Base-by-base conservation (phyloP, 371 early-diverging fungal species). In the Mortierella sp. region DNA sequence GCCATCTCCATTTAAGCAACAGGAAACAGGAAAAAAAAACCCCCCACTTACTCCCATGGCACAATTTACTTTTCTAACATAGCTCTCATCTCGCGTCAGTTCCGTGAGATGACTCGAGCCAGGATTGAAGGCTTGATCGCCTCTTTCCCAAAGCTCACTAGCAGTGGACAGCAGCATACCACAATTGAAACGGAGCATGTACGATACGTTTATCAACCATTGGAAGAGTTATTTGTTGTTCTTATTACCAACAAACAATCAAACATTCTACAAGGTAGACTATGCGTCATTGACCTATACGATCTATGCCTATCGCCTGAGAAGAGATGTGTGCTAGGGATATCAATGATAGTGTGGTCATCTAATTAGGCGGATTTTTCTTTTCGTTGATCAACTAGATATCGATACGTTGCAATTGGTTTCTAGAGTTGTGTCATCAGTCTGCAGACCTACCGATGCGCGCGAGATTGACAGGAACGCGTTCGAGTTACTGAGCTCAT, bases 71-170 rank as follows among this genome's bases (percentile, higher is more conserved):
- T 34, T 35, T n/a, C n/a, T 8, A 57, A 3, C 51, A 61, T 83
- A 98, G 98, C 95, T 67, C 88, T 98, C 70, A 90, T 98, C 70
- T 97, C 98, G 70, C 95, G 98, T 54, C 98, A 98, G 86, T 98
- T 97, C 83, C 90, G 96, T 43, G 98, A 97, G 80, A 96, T 98
- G 94, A 94, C 95, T 59, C 92, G 97, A 40, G 91, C 96, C 23
- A 94, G 97, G 72, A 97, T 98, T 70, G 99, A 98, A 83, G 98
- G 97, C 19, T 86, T 98, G 54, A 85, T 98, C 60, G 94, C 96
- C 15, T 96, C 97, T 47, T 98, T 98, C 75, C 98, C 99, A 8
- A 98, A 97, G 84, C 88, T 99, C 64, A 94, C 97, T 64, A 91
- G 93, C 60, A 85, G 91, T 6, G 94, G 94, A 22, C 94, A 96